A percentile compares a stretch with the other conserved stretches of the same genome.
Conservation (phyloP, 148 eudicot species). For the Cornus controversa region DNA sequence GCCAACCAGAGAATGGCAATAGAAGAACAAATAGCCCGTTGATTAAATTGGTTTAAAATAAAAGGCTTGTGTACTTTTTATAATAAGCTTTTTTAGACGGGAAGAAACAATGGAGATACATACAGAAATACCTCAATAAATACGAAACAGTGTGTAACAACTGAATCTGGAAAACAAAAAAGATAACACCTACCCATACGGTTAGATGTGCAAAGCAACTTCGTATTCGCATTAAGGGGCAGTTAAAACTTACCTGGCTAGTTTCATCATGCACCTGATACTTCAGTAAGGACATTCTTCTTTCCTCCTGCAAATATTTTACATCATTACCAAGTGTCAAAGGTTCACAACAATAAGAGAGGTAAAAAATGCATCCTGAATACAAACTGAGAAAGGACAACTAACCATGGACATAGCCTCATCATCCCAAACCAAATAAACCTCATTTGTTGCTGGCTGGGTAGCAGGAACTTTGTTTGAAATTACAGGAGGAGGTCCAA, state of each 20-base stretch:
- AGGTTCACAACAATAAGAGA: neutral
- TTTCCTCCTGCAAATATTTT: constrained; percentile 73
- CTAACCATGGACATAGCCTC: constrained; percentile 99
- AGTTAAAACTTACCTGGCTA: constrained; percentile 95
- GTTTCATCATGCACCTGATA: constrained; percentile 99
- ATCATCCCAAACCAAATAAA: constrained; percentile 98
- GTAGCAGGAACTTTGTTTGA: constrained; percentile 83
- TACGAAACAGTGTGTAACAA: constrained; percentile 29
- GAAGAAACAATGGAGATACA: constrained; percentile 6
- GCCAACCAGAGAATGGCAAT: constrained; percentile 50
- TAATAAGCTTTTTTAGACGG: neutral
- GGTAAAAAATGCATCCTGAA: neutral
- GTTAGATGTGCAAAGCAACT: constrained; percentile 33
- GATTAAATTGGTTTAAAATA: constrained; percentile 29
- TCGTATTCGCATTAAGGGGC: constrained; percentile 30
- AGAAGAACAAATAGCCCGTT: constrained; percentile 33
- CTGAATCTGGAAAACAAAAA: constrained; percentile 32
- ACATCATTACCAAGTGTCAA: constrained; percentile 2
- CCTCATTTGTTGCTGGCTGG: constrained; percentile 82
- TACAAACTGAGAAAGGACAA: constrained; percentile 5
- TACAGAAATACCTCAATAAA: constrained; percentile 25
- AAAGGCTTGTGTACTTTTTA: constrained; percentile 21
- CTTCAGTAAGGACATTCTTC: constrained; percentile 86
- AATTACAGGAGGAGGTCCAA: constrained; percentile 96
- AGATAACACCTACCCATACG: constrained; percentile 32